These are phyloP conservation scores for Boletellus sp. DNA, from an alignment of 768 basidiomycete genomes.

Conservation along the genomic window DNA sequence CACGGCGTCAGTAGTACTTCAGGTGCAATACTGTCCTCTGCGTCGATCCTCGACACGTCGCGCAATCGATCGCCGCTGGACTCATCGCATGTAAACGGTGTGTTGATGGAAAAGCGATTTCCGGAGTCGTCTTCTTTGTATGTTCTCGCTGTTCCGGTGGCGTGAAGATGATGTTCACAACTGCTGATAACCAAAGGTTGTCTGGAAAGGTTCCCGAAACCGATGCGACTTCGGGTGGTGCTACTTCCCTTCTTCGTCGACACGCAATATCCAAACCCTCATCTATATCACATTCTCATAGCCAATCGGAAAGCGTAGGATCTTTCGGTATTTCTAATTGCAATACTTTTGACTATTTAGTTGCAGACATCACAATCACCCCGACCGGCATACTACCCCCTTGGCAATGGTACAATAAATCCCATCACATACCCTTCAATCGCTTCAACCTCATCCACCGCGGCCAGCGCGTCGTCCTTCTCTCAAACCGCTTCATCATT, in stretches of 20 bases:
- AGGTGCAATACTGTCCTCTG: slow-evolving; percentile 21
- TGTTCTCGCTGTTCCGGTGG: slow-evolving; percentile 5
- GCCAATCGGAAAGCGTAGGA: slow-evolving; percentile 50
- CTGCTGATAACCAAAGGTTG: slow-evolving; percentile 12
- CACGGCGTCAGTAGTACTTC: slow-evolving; percentile 27
- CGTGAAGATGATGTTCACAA: slow-evolving; percentile 10
- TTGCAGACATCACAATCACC: slow-evolving; percentile 36
- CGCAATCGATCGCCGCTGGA: slow-evolving; percentile 12
- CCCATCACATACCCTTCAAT: slow-evolving; percentile 56
- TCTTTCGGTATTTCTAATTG: slow-evolving; percentile 3
- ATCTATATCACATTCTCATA: slow-evolving; percentile 44
- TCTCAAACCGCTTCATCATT: slow-evolving; percentile 38
- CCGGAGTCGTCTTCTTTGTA: slow-evolving; percentile 21
- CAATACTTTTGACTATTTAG: slow-evolving; percentile 9
- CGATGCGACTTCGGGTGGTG: slow-evolving; percentile 12
- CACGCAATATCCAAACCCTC: slow-evolving; percentile 42
- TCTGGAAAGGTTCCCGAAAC: slow-evolving; percentile 12
- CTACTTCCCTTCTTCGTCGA: slow-evolving; percentile 30
- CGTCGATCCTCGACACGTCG: slow-evolving; percentile 12
- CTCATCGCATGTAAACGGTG: slow-evolving; percentile 14
- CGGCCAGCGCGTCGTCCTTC: slow-evolving; percentile 38
- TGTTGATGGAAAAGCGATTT: slow-evolving; percentile 15
- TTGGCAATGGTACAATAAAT: slow-evolving; percentile 36
- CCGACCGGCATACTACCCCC: slow-evolving; percentile 32
- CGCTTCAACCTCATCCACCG: slow-evolving; percentile 36